phyloP scores from a whole-genome alignment of 2,329 filamentous ascomycete species.

The Colletotrichum sp. region DNA sequence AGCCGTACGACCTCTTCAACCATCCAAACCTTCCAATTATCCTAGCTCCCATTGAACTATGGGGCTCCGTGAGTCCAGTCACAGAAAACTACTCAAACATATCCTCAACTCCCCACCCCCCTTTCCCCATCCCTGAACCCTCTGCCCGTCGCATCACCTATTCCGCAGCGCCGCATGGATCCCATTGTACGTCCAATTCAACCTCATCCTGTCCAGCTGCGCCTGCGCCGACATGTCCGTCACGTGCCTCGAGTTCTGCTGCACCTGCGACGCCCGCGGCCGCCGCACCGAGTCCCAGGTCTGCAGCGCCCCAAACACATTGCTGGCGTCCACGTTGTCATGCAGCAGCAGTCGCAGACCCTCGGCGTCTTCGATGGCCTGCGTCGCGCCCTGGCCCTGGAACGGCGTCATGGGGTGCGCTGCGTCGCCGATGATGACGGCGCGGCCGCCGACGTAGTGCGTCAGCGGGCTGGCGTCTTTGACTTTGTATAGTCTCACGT shows the following conservation, averaged over 20 bases:
- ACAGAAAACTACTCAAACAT: too few relatives aligned
- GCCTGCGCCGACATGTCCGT: constrained; percentile 9
- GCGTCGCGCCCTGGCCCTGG: constrained; percentile 13
- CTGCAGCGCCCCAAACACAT: neutral
- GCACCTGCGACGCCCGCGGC: constrained; percentile 16
- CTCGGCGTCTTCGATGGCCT: constrained; percentile 17
- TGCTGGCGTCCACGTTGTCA: neutral
- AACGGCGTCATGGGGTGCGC: constrained; percentile 20
- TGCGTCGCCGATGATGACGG: constrained; percentile 15
- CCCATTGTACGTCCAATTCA: constrained; percentile 15
- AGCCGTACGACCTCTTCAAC: too few relatives aligned
- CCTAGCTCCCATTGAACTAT: too few relatives aligned
- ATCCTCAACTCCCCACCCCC: too few relatives aligned
- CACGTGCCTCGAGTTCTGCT: constrained; percentile 11
- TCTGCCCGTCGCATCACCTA: neutral
- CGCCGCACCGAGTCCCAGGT: constrained; percentile 12
- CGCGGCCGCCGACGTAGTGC: constrained; percentile 33
- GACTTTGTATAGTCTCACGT: constrained; percentile 5
- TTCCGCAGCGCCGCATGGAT: constrained; percentile 13
- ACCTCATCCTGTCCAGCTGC: constrained; percentile 11
- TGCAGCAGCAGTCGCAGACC: constrained; percentile 3
- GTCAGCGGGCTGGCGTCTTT: constrained; percentile 42
- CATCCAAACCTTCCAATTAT: too few relatives aligned
- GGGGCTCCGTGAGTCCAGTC: too few relatives aligned
- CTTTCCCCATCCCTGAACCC: too few relatives aligned